phyloP scores from a whole-genome alignment of 2,329 filamentous ascomycete species.

The Colletotrichum sp. region DNA sequence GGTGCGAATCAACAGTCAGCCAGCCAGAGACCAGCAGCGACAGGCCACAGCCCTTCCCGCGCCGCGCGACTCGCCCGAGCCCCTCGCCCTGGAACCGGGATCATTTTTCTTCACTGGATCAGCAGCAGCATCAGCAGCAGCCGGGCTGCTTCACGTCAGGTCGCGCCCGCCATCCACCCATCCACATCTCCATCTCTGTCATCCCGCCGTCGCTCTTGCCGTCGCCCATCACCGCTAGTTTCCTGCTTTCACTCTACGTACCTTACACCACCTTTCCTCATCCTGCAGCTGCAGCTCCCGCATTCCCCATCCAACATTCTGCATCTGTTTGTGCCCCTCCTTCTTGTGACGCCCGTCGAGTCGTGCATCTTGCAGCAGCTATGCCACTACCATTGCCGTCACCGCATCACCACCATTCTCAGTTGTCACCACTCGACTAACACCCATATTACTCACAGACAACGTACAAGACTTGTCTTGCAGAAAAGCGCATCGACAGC shows the following conservation, averaged over 20 bases:
- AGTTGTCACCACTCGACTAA: not conserved
- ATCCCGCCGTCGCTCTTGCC: not conserved
- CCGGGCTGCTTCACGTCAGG: not conserved
- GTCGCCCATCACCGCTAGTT: constrained; percentile 4
- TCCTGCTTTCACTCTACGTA: not conserved
- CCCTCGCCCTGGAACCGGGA: not conserved
- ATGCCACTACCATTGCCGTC: not conserved
- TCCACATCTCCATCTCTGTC: not conserved
- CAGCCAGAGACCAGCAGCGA: not conserved
- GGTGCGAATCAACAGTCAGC: not conserved
- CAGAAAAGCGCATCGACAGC: not conserved
- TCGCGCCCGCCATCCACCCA: not conserved
- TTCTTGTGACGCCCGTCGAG: not conserved
- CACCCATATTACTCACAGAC: not conserved
- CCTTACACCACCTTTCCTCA: not conserved
- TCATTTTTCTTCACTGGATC: not conserved
- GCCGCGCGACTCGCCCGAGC: not conserved
- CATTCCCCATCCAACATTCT: constrained; percentile 3
- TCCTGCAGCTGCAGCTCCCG: not conserved
- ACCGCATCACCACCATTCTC: not conserved
- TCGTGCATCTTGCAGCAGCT: not conserved
- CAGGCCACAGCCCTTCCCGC: constrained; percentile 3
- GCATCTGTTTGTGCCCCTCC: not conserved
- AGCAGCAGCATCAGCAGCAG: not conserved
- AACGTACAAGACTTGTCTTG: not conserved